Base-by-base conservation (phyloP, 108 stramenopile genomes). In the Aurantiochytrium sp. region DNA sequence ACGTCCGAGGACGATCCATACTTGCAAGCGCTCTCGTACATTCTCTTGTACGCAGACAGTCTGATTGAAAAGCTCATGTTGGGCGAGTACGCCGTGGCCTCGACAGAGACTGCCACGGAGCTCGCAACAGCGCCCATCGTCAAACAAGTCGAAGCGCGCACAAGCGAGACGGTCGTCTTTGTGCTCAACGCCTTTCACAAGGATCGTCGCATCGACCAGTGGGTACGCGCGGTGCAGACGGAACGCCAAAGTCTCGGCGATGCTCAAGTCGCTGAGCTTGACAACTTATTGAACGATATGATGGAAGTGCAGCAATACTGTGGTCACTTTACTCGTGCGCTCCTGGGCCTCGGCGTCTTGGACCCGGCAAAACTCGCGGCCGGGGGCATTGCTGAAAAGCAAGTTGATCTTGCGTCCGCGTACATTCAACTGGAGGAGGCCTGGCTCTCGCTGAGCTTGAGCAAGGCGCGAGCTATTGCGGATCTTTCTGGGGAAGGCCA, bases 71-170 rank as follows among this genome's bases (percentile, higher is more conserved):
- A 83, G 51, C 76, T 83, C 76, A 47, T 83, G 45, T 35, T 8
- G 18, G 76, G 76, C n/a, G 76, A 83, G 45, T 83, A 83, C 51
- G 76, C 76, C 18, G 76, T 83, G 18, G 76, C 76, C 25, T 83
- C 76, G 3, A 53, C 49, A 12, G 76, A 83, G n/a, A 53, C 76
- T 53, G 51, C 51, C 25, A n/a, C 45, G 8, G 76, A 83, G n/a
- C 76, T 83, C 4, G 76, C 76, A 43, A 28, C 76, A 35, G 28
- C n/a, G 0, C 45, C 10, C 3, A 35, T 83, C 19, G 76, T 23
- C n/a, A 18, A 83, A 45, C 49, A 23, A 6, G 76, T 83, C 25
- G 76, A 83, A 35, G 51, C 49, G 23, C 19, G 28, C 23, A 83
- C 76, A 55, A 83, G 76, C 76, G 49, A 53, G 51, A 83, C 51